Conservation (phyloP, 2,329 filamentous ascomycete genomes). For the Arthrobotrys iridis region DNA sequence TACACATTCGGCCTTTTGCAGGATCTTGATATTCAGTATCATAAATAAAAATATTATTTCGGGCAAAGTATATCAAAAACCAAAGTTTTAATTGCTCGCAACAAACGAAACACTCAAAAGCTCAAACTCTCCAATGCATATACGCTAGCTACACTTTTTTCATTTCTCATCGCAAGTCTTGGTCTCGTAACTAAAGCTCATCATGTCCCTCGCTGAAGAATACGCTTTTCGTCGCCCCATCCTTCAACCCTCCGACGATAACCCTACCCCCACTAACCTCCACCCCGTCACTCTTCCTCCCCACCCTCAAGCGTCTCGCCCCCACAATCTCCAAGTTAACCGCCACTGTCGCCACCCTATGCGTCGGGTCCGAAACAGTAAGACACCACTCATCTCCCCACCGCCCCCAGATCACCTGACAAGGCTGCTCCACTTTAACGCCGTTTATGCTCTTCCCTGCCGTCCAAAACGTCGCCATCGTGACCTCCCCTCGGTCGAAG, state of each 20-base stretch:
- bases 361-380: conserved; percentile 22
- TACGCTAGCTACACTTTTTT: not conserved
- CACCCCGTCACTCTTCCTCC: not conserved
- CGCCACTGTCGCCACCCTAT: not conserved
- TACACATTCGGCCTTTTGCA: too few species aligned
- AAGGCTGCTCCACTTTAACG: conserved; percentile 8
- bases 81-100: too few species aligned
- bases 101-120: too few species aligned
- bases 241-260: not conserved
- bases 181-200: not conserved
- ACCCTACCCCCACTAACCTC: conserved; percentile 10
- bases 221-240: conserved; percentile 29
- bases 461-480: conserved; percentile 48
- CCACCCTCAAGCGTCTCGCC: not conserved
- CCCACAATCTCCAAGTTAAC: not conserved
- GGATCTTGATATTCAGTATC: too few species aligned
- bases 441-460: conserved; percentile 22
- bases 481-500: conserved; percentile 22
- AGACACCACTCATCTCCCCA: conserved; percentile 27
- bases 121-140: too few species aligned
- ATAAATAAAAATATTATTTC: too few species aligned
- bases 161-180: not conserved
- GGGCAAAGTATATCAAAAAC: too few species aligned
- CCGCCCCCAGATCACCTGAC: conserved; percentile 37
- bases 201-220: conserved; percentile 23